Evolutionary conservation across 2,329 filamentous ascomycete species (phyloP).

Genomic region (Trichoderma breve): DNA sequence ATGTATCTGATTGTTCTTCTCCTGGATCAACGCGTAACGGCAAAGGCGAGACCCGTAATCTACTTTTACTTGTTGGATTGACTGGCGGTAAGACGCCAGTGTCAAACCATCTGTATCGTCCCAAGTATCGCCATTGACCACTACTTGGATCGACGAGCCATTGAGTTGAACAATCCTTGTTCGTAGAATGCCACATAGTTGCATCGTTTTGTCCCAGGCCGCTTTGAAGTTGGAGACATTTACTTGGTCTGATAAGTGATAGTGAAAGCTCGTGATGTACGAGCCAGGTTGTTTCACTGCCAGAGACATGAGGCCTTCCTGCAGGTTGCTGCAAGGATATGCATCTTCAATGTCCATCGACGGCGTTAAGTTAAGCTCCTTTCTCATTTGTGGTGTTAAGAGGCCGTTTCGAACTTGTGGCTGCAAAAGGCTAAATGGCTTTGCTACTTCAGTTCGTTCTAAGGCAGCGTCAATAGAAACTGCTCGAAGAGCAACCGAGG

Average conservation of each 20-base stretch:
- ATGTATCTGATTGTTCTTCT: background rate
- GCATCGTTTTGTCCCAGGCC: slow-evolving; percentile 23
- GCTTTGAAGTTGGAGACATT: slow-evolving; percentile 23
- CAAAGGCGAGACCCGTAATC: slow-evolving; percentile 16
- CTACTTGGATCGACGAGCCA: slow-evolving; percentile 18
- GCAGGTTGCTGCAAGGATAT: slow-evolving; percentile 24
- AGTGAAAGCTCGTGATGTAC: slow-evolving; percentile 34
- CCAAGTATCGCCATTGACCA: slow-evolving; percentile 17
- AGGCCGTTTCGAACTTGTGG: background rate
- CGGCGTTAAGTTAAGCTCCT: background rate
- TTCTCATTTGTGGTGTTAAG: background rate
- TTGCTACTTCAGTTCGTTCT: background rate
- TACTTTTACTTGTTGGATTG: background rate
- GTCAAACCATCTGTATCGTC: background rate
- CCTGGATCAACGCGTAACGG: slow-evolving; percentile 7
- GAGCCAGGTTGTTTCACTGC: slow-evolving; percentile 31
- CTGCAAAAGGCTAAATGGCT: background rate
- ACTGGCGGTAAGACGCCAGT: background rate
- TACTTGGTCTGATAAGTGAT: slow-evolving; percentile 23
- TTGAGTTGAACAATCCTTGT: slow-evolving; percentile 23
- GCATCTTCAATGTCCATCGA: slow-evolving; percentile 21
- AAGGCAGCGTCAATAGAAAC: background rate
- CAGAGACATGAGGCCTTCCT: slow-evolving; percentile 28
- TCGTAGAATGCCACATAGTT: slow-evolving; percentile 22
- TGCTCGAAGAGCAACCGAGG: background rate